Base-by-base conservation (phyloP, 345 rosid genomes). In the Excoecaria agallocha region DNA sequence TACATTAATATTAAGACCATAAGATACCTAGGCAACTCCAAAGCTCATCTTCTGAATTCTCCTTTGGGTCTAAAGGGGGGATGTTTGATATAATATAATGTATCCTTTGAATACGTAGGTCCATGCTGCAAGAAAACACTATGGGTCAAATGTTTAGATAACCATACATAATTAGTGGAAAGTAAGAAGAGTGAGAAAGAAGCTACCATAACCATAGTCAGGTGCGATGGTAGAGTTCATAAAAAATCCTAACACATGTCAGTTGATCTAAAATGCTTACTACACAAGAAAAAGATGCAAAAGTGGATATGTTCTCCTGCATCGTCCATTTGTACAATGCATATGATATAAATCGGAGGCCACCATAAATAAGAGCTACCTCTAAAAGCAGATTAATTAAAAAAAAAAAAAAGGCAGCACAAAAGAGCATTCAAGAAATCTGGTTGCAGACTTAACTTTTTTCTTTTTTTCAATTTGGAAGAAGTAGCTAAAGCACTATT, bases 11-110 rank as follows among this genome's bases (percentile, higher is more conserved):
- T 64, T 0, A 30, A 55, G 49, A 37, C 43, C 43, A 66, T 54
- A 69, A 62, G 71, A 48, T 16, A 94, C 98, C 98, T 87, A 85
- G 84, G 30, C 83, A 85, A 82, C 95, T 86, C 98, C 98, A 94
- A 90, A 91, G 89, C 82, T 87, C 93, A 69, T 68, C 17, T 24
- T 84, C 72, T 62, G 90, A 79, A 41, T 77, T 82, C 67, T 79
- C 88, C 60, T 80, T 81, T 58, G 50, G 76, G 70, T 82, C 86
- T 19, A 68, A 75, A 56, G 89, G 82, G 75, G 98, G 91, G 58
- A 85, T 77, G 56, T 69, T 84, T 20, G 93, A 88, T 75, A 92
- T 58, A 51, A 87, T 80, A 71, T 81, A 73, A 85, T 91, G 86
- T 51, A 91, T 80, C 69, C 74, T 87, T 82, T 67, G 79, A 82